These are phyloP conservation scores for Cyberlindnera sargentensis DNA, from an alignment of 805 yeast species.

Conservation along the genomic window DNA sequence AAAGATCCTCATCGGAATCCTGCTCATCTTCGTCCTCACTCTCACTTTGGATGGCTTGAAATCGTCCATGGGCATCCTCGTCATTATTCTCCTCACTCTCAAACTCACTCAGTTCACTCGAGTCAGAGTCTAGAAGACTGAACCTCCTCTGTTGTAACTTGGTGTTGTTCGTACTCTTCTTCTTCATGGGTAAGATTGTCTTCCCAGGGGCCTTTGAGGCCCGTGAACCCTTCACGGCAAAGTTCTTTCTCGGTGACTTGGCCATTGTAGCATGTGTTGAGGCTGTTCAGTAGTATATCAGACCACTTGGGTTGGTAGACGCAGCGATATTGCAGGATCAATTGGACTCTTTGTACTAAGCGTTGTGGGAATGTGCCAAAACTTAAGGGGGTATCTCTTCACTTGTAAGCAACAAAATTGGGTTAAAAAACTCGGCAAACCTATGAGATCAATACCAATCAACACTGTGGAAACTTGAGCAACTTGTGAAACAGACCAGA, in stretches of 20 bases:
- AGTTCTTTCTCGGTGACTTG: constrained; percentile 17
- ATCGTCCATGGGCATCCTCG: constrained; percentile 12
- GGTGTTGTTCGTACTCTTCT: constrained; percentile 1
- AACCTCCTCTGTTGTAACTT: constrained; percentile 30
- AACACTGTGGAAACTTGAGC: too few species aligned
- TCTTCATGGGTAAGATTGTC: constrained; percentile 20
- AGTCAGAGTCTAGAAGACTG: constrained; percentile 37
- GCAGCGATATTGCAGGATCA: too few species aligned
- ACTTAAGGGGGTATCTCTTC: too few species aligned
- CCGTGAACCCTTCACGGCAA: constrained; percentile 20
- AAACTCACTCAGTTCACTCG: constrained; percentile 32
- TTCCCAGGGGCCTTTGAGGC: constrained; percentile 24
- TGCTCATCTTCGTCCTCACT: constrained; percentile 23
- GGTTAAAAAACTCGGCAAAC: too few species aligned
- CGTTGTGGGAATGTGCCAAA: too few species aligned
- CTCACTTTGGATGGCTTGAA: constrained; percentile 29
- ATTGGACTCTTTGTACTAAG: too few species aligned
- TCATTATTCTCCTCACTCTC: constrained; percentile 26
- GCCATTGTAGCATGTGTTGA: constrained; percentile 5
- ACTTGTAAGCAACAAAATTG: too few species aligned
- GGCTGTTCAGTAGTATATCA: too few species aligned
- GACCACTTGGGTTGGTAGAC: too few species aligned
- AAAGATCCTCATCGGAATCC: constrained; percentile 22
- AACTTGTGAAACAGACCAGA: too few species aligned
- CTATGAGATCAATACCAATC: too few species aligned